A percentile compares a stretch with the other conserved stretches of the same genome.
phyloP scores from a whole-genome alignment of 345 rosid genomes.

The Eucalyptus marginata region DNA sequence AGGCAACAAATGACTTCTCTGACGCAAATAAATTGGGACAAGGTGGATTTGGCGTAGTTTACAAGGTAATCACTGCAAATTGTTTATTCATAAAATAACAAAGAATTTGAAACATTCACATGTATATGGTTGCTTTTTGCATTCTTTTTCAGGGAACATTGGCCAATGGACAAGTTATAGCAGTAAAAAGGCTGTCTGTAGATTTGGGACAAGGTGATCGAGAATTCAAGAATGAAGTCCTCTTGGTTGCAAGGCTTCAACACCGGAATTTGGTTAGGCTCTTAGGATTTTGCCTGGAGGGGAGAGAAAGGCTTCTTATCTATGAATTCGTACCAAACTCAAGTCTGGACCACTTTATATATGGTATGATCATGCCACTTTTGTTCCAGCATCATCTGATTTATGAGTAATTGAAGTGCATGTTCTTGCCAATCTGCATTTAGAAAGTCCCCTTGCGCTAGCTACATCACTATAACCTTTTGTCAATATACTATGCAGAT shows the following conservation, averaged over 20 bases:
- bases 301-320: not conserved
- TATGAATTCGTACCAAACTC: no score
- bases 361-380: not conserved
- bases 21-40: not conserved
- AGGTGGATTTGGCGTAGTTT: not conserved
- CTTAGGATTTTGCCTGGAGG: not conserved
- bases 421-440: not conserved
- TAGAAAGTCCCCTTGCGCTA: not conserved
- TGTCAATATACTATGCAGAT: not conserved
- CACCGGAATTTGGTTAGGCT: not conserved
- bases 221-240: no score
- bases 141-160: no score
- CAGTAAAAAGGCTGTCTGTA: no score
- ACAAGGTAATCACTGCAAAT: no score
- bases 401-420: not conserved
- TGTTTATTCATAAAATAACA: no score
- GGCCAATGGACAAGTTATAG: no score
- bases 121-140: no score
- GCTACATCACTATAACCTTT: not conserved
- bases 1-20: conserved; percentile 13
- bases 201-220: no score
- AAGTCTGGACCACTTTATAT: not conserved
- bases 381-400: not conserved
- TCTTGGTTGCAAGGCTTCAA: not conserved
- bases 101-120: no score